A percentile compares a stretch with the other conserved stretches of the same genome.
Conservation (phyloP, 2,329 filamentous ascomycete species). For the Aotearoamyces nothofagi region DNA sequence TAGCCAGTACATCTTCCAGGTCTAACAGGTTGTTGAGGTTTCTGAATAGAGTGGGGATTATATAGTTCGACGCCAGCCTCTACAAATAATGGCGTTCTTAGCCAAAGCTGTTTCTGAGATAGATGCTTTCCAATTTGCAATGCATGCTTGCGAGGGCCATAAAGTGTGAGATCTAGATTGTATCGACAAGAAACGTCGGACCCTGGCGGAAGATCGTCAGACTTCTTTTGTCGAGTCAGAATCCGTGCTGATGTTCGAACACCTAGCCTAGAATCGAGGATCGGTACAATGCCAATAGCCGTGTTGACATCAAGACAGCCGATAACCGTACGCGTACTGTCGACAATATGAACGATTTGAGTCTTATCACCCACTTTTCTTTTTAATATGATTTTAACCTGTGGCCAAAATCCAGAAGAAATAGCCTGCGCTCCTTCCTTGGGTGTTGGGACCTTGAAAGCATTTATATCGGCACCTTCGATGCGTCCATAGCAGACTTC, state of each 20-base stretch:
- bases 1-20: constrained; percentile 17
- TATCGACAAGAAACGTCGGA: constrained; percentile 43
- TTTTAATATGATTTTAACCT: constrained; percentile 57
- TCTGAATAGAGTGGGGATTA: constrained; percentile 50
- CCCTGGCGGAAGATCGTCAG: constrained; percentile 46
- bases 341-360: constrained; percentile 54
- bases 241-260: constrained; percentile 63
- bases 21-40: constrained; percentile 12
- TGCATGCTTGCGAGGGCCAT: constrained; percentile 55
- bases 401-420: constrained; percentile 47
- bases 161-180: constrained; percentile 59
- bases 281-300: constrained; percentile 49
- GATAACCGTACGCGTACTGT: constrained; percentile 56
- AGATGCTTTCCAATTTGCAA: constrained; percentile 53
- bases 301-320: constrained; percentile 58
- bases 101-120: constrained; percentile 46
- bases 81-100: constrained; percentile 50
- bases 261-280: constrained; percentile 53
- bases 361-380: constrained; percentile 38
- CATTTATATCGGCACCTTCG: constrained; percentile 50
- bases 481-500: constrained; percentile 74
- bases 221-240: constrained; percentile 44
- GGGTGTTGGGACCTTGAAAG: constrained; percentile 50
- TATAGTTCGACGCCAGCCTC: constrained; percentile 54
- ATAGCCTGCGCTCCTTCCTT: constrained; percentile 47